Evolutionary conservation across 1,139 yeast genomes (phyloP).

Genomic region (Insectozyma bohioensis): DNA sequence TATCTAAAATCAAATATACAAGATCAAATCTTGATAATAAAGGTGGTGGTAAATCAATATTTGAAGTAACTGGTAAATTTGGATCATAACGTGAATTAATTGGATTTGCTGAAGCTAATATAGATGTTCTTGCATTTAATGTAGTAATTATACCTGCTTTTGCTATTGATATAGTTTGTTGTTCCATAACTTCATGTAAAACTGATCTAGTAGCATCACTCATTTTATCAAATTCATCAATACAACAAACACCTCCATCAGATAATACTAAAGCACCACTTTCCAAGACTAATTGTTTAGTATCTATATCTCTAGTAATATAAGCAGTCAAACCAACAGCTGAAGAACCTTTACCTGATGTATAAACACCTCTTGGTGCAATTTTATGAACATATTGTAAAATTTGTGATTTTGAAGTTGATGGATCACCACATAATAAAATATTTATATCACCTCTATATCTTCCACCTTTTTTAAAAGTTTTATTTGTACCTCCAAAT

Average conservation of each 20-base stretch:
- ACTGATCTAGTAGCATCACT: conserved; percentile 92
- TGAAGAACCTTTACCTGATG: conserved; percentile 98
- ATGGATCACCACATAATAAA: conserved; percentile 94
- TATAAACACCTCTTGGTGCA: conserved; percentile 96
- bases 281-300: conserved; percentile 89
- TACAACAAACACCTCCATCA: conserved; percentile 98
- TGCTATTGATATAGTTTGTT: conserved; percentile 96
- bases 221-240: conserved; percentile 98
- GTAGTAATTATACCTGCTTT: conserved; percentile 98
- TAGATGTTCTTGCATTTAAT: conserved; percentile 91
- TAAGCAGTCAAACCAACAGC: conserved; percentile 99
- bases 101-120: conserved; percentile 97
- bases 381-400: conserved; percentile 94
- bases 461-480: conserved; percentile 85
- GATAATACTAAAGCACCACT: conserved; percentile 95
- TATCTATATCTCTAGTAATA: conserved; percentile 90
- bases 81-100: conserved; percentile 95
- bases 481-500: conserved; percentile 94
- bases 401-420: conserved; percentile 93
- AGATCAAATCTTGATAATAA: conserved; percentile 90
- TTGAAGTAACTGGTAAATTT: conserved; percentile 86
- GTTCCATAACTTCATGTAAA: conserved; percentile 98
- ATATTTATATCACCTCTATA: conserved; percentile 95
- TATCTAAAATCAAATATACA: conserved; percentile 88
- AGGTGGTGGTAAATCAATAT: conserved; percentile 96